Percentiles rank a stretch among this genome's conserved stretches.
phyloP scores from a whole-genome alignment of 176 grass and related monocot species.

The Phyllostachys edulis region DNA sequence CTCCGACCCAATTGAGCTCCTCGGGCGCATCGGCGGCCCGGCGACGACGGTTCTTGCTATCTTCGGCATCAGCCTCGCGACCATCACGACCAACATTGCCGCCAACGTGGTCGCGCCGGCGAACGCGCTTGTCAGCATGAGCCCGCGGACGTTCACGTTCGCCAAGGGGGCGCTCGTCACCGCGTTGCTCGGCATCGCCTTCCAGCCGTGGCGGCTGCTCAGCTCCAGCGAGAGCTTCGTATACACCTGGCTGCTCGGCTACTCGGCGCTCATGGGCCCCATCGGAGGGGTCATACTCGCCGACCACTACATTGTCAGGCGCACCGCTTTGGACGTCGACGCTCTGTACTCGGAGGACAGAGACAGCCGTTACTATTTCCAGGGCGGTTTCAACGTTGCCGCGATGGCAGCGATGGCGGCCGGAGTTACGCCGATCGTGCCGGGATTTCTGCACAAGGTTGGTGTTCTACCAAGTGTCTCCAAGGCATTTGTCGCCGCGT shows the following conservation, averaged over 20 bases:
- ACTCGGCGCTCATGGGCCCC: conserved; percentile 87
- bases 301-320: conserved; percentile 78
- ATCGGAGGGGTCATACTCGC: conserved; percentile 77
- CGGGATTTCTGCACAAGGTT: conserved; percentile 67
- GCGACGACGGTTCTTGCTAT: conserved; percentile 67
- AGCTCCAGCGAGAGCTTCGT: conserved; percentile 95
- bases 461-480: conserved; percentile 50
- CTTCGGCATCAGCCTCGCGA: conserved; percentile 92
- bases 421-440: conserved; percentile 66
- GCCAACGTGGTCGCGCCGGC: conserved; percentile 90
- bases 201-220: conserved; percentile 87
- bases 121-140: conserved; percentile 82
- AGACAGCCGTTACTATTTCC: conserved; percentile 62
- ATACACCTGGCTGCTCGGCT: conserved; percentile 87
- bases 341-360: conserved; percentile 65
- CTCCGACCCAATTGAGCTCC: conserved; percentile 86
- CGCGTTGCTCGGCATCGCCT: conserved; percentile 74
- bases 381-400: conserved; percentile 61
- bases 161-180: conserved; percentile 74
- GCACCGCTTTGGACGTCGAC: conserved; percentile 57
- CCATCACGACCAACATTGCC: conserved; percentile 88
- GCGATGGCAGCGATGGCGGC: conserved; percentile 63
- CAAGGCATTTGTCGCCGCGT: conserved; percentile 42
- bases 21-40: conserved; percentile 70
- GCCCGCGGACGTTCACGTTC: conserved; percentile 73